Evolutionary conservation across 1,284 basidiomycete genomes (phyloP).

Genomic region (Moesziomyces sp.): DNA sequence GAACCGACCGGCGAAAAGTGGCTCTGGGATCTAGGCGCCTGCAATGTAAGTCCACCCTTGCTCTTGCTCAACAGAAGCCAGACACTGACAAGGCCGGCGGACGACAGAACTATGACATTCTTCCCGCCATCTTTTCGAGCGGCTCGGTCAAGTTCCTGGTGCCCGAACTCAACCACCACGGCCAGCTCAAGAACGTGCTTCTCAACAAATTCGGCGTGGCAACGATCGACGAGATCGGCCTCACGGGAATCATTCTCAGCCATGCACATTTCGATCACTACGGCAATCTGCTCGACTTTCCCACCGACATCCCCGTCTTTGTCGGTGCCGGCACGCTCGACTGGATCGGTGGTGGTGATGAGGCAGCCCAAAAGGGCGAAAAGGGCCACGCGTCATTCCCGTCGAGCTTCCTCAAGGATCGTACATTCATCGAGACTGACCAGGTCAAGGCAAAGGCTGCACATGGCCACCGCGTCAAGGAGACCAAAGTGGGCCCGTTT

Average conservation of each 20-base stretch:
- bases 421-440: slow-evolving; percentile 14
- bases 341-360: slow-evolving; percentile 29
- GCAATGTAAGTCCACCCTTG: slow-evolving; percentile 6
- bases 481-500: slow-evolving; percentile 12
- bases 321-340: slow-evolving; percentile 18
- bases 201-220: slow-evolving; percentile 16
- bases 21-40: slow-evolving; percentile 24
- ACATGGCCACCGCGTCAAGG: slow-evolving; percentile 3
- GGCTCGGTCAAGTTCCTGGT: slow-evolving; percentile 9
- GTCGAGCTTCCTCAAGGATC: slow-evolving; percentile 11
- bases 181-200: slow-evolving; percentile 17
- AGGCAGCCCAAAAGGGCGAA: slow-evolving; percentile 13
- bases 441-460: background rate
- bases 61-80: too few relatives aligned
- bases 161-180: slow-evolving; percentile 5
- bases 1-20: slow-evolving; percentile 12
- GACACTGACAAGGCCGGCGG: background rate
- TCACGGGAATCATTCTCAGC: slow-evolving; percentile 25
- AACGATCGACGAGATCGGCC: slow-evolving; percentile 12
- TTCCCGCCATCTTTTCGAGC: slow-evolving; percentile 6
- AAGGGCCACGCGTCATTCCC: slow-evolving; percentile 19
- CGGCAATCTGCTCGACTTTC: slow-evolving; percentile 23
- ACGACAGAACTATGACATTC: slow-evolving; percentile 5
- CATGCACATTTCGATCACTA: slow-evolving; percentile 33
- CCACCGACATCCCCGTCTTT: slow-evolving; percentile 15